These are phyloP conservation scores for Hypoxylon fuscum DNA, from an alignment of 495 filamentous ascomycete genomes.

Conservation along the genomic window DNA sequence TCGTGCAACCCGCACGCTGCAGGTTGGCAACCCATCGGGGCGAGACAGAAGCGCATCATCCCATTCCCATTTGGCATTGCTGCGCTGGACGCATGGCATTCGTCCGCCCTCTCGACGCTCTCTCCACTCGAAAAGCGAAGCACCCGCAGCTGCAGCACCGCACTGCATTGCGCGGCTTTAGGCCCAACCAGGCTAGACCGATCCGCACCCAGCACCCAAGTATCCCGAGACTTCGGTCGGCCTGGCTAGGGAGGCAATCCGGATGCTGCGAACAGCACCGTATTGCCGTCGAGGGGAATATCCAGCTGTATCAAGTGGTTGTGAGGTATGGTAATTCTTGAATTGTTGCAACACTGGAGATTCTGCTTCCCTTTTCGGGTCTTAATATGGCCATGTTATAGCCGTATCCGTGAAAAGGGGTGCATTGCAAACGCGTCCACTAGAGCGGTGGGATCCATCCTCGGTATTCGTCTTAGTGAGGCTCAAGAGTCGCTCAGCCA, in stretches of 20 bases:
- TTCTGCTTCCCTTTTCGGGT: too few relatives aligned
- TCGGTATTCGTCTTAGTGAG: slow-evolving; percentile 9
- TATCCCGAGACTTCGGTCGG: slow-evolving; percentile 27
- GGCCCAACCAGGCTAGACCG: slow-evolving; percentile 18
- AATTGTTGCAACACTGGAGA: too few relatives aligned
- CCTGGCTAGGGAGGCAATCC: neutral
- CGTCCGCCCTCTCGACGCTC: slow-evolving; percentile 10
- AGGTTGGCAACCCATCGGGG: slow-evolving; percentile 22
- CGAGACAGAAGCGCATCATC: slow-evolving; percentile 19
- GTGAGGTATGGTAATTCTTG: too few relatives aligned
- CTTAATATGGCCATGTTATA: neutral
- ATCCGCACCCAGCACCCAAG: slow-evolving; percentile 14
- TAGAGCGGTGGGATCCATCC: slow-evolving; percentile 10
- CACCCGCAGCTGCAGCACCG: slow-evolving; percentile 23
- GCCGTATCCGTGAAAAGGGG: neutral
- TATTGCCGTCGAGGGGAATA: neutral
- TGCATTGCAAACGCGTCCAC: slow-evolving; percentile 4
- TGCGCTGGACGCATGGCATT: slow-evolving; percentile 36
- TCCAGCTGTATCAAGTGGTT: neutral
- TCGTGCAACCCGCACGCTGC: slow-evolving; percentile 12
- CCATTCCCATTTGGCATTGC: slow-evolving; percentile 32
- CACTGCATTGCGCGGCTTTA: slow-evolving; percentile 6
- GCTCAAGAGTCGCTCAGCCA: slow-evolving; percentile 20
- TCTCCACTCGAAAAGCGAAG: slow-evolving; percentile 19
- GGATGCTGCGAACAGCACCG: neutral